Evolutionary conservation across 169 alveolate species (phyloP), one percentile per base, ranked within the genome.

Genomic region (Plasmodium adleri): DNA sequence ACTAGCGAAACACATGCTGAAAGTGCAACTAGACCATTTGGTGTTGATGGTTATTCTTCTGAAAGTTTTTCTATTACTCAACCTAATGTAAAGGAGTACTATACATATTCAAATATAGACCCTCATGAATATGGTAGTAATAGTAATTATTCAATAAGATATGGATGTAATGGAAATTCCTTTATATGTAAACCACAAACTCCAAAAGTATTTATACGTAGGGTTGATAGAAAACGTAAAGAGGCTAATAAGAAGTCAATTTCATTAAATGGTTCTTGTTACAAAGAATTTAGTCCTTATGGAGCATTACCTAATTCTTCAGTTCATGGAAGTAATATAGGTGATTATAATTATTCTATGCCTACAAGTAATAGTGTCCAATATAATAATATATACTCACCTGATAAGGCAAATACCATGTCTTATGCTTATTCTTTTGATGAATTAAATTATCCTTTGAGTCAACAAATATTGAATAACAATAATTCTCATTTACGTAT

Each of bases 181-280:
- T 39, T 80, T 47, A 80, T 71, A 67, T 68, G 90, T 24, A 67
- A 68, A 59, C 59, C 80, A 13, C 67, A 62, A 22, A 54, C 54
- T 26, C 15, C 85, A 52, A 80, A 54, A 63, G 90, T 80, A 24
- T 80, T 80, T 68, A 68, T 70, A 56, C 90, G 90, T 20, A 67
- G 85, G 50, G 90, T 80, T 32, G 83, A 68, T 68, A 80, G 45
- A 5, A 80, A 80, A 67, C 71, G 72, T 32, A 80, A 54, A 80
- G n/a, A 20, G 67, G 15, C 47, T 60, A 80, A 68, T 80, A 80
- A 80, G 10, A 80, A 67, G 13, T 56, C 47, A 17, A 49, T 20
- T 13, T 52, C 73, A 60, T 58, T 68, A 60, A 80, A 67, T 68
- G 68, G 60, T 24, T 66, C 80, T n/a, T 68, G 39, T 56, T 52